A percentile compares a stretch with the other conserved stretches of the same genome.
These are phyloP conservation scores for Gypsophila paniculata DNA, from an alignment of 179 eudicot genomes.

Conservation along the genomic window DNA sequence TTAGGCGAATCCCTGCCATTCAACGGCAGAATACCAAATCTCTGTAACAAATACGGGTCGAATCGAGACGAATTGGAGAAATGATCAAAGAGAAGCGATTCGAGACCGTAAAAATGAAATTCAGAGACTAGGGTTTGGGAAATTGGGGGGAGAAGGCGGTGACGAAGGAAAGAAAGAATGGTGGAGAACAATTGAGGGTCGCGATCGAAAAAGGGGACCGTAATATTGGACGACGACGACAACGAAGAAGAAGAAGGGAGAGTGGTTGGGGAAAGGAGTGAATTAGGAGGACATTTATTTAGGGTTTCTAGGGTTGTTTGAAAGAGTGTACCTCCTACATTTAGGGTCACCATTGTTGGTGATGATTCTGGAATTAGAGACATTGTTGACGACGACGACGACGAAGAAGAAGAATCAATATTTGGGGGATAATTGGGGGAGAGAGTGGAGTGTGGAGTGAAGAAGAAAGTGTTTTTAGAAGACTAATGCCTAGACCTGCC, in stretches of 20 bases:
- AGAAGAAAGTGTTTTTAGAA: too few relatives aligned
- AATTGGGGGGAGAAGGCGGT: conserved; percentile 65
- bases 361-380: conserved; percentile 15
- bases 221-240: conserved; percentile 15
- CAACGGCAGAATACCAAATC: conserved; percentile 47
- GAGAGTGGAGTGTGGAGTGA: not conserved
- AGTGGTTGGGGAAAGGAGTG: conserved; percentile 53
- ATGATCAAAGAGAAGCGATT: conserved; percentile 47
- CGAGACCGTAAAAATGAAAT: conserved; percentile 65
- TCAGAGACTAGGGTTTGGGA: conserved; percentile 57
- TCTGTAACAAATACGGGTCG: conserved; percentile 63
- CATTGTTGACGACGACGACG: not conserved
- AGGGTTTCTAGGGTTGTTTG: conserved; percentile 88
- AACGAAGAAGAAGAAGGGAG: too few relatives aligned
- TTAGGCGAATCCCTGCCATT: conserved; percentile 77
- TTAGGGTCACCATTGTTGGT: conserved; percentile 49
- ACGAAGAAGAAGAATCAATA: too few relatives aligned
- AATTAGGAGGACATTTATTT: conserved; percentile 54
- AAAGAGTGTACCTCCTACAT: conserved; percentile 85
- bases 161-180: conserved; percentile 70
- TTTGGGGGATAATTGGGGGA: too few relatives aligned
- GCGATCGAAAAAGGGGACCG: conserved; percentile 67
- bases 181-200: conserved; percentile 82
- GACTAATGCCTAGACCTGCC: too few relatives aligned
- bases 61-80: conserved; percentile 69